phyloP scores from a whole-genome alignment of 495 filamentous ascomycete species.

The Podospora tetraspora region DNA sequence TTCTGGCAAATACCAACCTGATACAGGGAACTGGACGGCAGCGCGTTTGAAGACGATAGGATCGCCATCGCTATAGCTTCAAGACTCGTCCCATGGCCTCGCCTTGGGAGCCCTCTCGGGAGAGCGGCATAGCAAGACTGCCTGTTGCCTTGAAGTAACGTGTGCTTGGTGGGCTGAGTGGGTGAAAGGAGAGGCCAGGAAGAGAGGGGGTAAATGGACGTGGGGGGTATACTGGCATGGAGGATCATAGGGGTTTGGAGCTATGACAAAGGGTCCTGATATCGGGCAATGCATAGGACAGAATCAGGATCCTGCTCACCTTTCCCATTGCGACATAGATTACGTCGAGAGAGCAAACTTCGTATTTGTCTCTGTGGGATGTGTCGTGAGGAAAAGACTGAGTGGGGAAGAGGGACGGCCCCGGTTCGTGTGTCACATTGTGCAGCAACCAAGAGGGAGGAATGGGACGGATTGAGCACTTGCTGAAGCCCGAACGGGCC shows the following conservation, averaged over 20 bases:
- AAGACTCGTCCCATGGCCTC: background rate
- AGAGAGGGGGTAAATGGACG: slow-evolving; percentile 2
- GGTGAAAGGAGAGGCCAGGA: background rate
- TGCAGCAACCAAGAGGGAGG: background rate
- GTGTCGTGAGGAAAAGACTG: background rate
- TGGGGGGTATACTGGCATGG: background rate
- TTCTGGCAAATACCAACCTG: slow-evolving; percentile 33
- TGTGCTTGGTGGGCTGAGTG: background rate
- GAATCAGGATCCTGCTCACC: slow-evolving; percentile 7
- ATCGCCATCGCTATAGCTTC: slow-evolving; percentile 12
- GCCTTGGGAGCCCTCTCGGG: background rate
- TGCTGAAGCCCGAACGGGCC: background rate
- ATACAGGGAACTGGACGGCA: slow-evolving; percentile 17
- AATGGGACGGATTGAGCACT: background rate
- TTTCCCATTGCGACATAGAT: background rate
- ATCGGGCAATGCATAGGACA: background rate
- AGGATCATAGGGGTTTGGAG: background rate
- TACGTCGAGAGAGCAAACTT: background rate
- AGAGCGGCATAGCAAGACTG: background rate
- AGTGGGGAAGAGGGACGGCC: background rate
- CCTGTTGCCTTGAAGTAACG: background rate
- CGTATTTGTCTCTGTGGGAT: background rate
- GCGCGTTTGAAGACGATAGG: slow-evolving; percentile 12
- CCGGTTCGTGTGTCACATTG: slow-evolving; percentile 4
- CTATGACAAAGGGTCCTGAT: background rate